These are phyloP conservation scores for Aegle marmelos DNA, from an alignment of 345 rosid species.

Conservation along the genomic window DNA sequence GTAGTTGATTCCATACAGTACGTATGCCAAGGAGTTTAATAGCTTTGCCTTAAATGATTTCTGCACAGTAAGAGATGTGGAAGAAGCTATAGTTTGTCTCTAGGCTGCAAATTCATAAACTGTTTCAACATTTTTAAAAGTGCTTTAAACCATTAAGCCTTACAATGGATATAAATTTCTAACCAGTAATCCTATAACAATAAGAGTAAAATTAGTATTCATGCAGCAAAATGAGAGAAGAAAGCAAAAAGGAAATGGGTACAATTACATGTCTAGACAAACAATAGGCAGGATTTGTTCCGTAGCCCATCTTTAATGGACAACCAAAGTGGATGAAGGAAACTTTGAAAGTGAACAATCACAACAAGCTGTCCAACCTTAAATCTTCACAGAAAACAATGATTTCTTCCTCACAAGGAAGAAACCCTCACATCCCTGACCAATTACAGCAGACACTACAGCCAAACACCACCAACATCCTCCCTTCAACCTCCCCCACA, in stretches of 20 bases:
- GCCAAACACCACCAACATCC: not conserved
- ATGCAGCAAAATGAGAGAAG: not conserved
- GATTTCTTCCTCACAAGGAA: not conserved
- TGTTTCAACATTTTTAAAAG: not conserved
- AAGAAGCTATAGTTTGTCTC: not conserved
- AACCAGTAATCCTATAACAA: not conserved
- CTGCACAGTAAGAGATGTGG: not conserved
- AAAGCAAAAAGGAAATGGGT: not conserved
- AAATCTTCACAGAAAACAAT: not conserved
- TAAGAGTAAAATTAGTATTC: not conserved
- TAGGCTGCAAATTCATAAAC: not conserved
- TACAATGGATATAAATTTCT: not conserved
- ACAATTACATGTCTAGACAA: not conserved
- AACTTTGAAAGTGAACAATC: not conserved
- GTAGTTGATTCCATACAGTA: not conserved
- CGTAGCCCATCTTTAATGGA: not conserved
- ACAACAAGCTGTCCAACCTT: not conserved
- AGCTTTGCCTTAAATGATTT: not conserved
- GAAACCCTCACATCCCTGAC: not conserved
- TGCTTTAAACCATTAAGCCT: not conserved
- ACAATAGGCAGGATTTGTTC: not conserved
- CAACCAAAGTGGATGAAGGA: not conserved
- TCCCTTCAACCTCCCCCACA: not conserved
- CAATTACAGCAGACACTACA: not conserved
- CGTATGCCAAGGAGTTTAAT: not conserved